phyloP scores from a whole-genome alignment of 1,284 basidiomycete genomes.

The Coniophora puteana region DNA sequence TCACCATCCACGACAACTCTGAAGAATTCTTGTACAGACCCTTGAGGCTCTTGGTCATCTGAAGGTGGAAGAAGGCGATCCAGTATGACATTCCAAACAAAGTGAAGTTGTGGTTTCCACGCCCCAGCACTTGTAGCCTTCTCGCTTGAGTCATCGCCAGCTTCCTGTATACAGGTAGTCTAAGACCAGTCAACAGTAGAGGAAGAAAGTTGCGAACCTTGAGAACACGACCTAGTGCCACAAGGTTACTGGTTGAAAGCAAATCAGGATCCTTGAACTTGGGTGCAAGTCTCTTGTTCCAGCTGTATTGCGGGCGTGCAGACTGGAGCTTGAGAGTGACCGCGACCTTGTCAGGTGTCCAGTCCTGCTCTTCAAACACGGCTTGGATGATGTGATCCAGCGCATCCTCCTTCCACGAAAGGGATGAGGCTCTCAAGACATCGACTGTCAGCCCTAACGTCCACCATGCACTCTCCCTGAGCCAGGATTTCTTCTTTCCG shows the following conservation, averaged over 20 bases:
- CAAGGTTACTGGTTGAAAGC: conserved; percentile 69
- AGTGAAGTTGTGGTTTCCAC: conserved; percentile 92
- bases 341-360: conserved; percentile 90
- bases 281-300: conserved; percentile 67
- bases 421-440: conserved; percentile 51
- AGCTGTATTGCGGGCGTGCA: conserved; percentile 57
- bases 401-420: conserved; percentile 74
- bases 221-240: conserved; percentile 72
- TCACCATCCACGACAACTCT: conserved; percentile 85
- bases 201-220: conserved; percentile 47
- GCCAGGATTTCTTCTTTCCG: conserved; percentile 86
- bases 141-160: conserved; percentile 49
- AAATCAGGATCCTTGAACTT: conserved; percentile 74
- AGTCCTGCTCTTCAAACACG: conserved; percentile 44
- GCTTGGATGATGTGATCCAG: conserved; percentile 47
- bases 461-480: conserved; percentile 92
- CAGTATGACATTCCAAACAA: conserved; percentile 86
- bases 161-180: conserved; percentile 44
- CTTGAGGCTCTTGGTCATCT: conserved; percentile 37
- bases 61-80: conserved; percentile 65
- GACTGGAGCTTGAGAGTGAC: conserved; percentile 71
- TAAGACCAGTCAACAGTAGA: conserved; percentile 7
- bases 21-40: conserved; percentile 89
- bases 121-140: conserved; percentile 48
- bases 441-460: conserved; percentile 66